Percentiles rank a stretch among this genome's conserved stretches.
phyloP scores from a whole-genome alignment of 1,284 basidiomycete genomes.

The Ustilago sp. region DNA sequence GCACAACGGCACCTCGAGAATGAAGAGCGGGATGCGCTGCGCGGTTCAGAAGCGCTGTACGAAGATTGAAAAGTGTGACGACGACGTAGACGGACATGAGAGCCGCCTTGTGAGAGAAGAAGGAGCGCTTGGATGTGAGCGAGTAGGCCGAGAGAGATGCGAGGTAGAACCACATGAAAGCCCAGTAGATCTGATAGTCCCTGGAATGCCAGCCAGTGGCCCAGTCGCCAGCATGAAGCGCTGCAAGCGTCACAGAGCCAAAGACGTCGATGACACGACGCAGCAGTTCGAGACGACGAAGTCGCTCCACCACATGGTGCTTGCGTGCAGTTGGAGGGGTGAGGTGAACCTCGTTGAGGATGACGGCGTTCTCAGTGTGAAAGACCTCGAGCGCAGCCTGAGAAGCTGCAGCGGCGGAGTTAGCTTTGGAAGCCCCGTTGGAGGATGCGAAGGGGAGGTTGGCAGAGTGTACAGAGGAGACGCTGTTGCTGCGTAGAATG shows the following conservation, averaged over 20 bases:
- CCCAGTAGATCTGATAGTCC: slow-evolving; percentile 46
- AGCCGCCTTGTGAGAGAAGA: slow-evolving; percentile 62
- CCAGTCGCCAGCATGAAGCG: slow-evolving; percentile 46
- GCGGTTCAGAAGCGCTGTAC: slow-evolving; percentile 51
- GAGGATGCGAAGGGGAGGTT: slow-evolving; percentile 15
- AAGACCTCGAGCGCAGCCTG: slow-evolving; percentile 61
- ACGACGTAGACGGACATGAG: slow-evolving; percentile 52
- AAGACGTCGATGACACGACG: slow-evolving; percentile 54
- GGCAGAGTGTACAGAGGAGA: slow-evolving; percentile 23
- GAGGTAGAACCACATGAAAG: slow-evolving; percentile 56
- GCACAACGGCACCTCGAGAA: slow-evolving; percentile 28
- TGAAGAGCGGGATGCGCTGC: slow-evolving; percentile 22
- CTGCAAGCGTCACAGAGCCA: slow-evolving; percentile 41
- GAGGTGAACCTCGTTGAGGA: slow-evolving; percentile 65
- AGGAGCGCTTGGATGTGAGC: slow-evolving; percentile 41
- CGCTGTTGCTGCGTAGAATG: slow-evolving; percentile 34
- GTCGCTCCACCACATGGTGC: slow-evolving; percentile 5
- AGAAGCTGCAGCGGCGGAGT: slow-evolving; percentile 17
- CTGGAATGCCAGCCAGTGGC: slow-evolving; percentile 29
- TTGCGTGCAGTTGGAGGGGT: slow-evolving; percentile 45
- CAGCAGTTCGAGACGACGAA: slow-evolving; percentile 34
- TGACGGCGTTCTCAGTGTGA: slow-evolving; percentile 66
- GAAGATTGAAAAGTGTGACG: slow-evolving; percentile 59
- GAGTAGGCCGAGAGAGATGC: slow-evolving; percentile 51
- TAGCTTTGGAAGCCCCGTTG: slow-evolving; percentile 16